Percentiles rank a stretch among this genome's conserved stretches.
Conservation (phyloP, 352 stramenopile species). For the Peronosclerospora sorghi region DNA sequence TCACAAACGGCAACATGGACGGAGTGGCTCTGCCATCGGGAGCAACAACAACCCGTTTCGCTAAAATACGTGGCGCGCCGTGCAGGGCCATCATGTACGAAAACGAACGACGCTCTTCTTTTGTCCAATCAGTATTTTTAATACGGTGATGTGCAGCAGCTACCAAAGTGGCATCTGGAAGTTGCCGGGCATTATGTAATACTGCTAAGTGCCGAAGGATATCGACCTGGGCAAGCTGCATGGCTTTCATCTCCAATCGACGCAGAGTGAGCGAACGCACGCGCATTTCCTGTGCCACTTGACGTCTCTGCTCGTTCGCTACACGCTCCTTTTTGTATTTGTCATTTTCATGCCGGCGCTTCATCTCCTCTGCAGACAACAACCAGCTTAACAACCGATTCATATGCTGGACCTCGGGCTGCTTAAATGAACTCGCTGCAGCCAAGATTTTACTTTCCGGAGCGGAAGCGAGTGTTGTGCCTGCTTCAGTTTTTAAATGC, state of each 20-base stretch:
- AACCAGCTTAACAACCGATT: conserved; percentile 81
- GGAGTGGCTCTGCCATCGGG: conserved; percentile 17
- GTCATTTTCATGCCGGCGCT: conserved; percentile 71
- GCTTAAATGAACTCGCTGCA: conserved; percentile 50
- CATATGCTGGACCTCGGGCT: conserved; percentile 84
- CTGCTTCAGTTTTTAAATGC: conserved; percentile 16
- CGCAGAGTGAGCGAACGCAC: conserved; percentile 48
- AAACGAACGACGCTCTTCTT: conserved; percentile 73
- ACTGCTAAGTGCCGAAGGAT: conserved; percentile 59
- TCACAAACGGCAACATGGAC: conserved; percentile 20
- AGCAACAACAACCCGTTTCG: conserved; percentile 40
- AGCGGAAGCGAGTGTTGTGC: not conserved
- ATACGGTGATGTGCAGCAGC: conserved; percentile 44
- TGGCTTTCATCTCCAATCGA: conserved; percentile 74
- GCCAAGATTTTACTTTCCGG: conserved; percentile 2
- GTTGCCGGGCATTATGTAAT: conserved; percentile 52
- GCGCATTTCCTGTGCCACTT: conserved; percentile 56
- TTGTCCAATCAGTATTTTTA: conserved; percentile 77
- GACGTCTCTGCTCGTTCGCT: conserved; percentile 56
- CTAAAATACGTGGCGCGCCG: conserved; percentile 62
- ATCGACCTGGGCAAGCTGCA: conserved; percentile 75
- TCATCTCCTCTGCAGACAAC: conserved; percentile 76
- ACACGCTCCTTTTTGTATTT: conserved; percentile 67
- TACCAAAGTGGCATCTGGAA: conserved; percentile 29
- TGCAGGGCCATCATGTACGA: conserved; percentile 68